Base-by-base conservation (phyloP, 2,329 filamentous ascomycete species). In the Cladosporium halotolerans region DNA sequence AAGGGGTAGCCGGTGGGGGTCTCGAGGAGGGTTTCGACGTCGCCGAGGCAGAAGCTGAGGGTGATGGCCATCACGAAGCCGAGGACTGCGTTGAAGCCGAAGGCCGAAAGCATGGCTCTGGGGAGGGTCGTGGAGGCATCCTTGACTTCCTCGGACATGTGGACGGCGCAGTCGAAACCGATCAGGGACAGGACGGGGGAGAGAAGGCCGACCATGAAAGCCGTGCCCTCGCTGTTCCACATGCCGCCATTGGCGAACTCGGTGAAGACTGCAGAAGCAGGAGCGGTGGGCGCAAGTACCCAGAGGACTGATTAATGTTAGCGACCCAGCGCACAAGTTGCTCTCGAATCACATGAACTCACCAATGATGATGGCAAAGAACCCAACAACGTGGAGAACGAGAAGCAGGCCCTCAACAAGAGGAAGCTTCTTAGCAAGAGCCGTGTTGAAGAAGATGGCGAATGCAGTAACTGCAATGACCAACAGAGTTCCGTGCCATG, bases 311-410 rank as follows among this genome's bases (percentile, higher is more conserved):
- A 8, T 13, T 14, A 3, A 18, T 51, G 40, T 51, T 51, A 51
- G 48, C 4, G 1, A 1, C 16, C 8, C 8, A 14, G 36, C n/a
- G 10, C 11, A 14, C 18, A 6, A 11, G 4, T 9, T 4, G 14
- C 3, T 23, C 2, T 47, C 34, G 13, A n/a, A 18, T 38, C 8
- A 19, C 10, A 31, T 43, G 18, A 19, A 31, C 40, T 44, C 32
- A 39, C 48, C 48, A n/a, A 76, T 73, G 9, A 81, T 58, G 47
- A 80, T 76, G 0, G 74, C 78, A 43, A 80, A 74, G 64, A 80
- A 80, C 6, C 78, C 78, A 6, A 76, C 64, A 9, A 80, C 66
- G 55, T 81, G 78, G 14, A 80, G 57, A 44, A 68, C 62, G 16
- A 69, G 54, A 23, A 69, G 66, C 42, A 69, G 62, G 1, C 74